Base-by-base conservation (phyloP, 139 green algal species). In the Coccomyxa sp. region DNA sequence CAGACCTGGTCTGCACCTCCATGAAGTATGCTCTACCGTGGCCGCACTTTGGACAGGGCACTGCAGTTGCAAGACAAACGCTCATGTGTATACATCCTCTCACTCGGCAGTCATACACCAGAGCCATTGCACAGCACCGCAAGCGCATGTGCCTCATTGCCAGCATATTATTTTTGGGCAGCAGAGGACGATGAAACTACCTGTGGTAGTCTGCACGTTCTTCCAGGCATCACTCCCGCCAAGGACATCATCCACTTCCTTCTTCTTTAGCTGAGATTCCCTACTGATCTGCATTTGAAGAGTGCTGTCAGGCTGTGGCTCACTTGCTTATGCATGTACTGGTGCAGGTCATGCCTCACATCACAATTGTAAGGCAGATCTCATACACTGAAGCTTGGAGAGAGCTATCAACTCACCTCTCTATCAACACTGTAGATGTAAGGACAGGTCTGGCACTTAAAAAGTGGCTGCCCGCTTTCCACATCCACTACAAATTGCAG, bases 1-100 rank as follows among this genome's bases (percentile, higher is more conserved):
- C 95, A 6, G 93, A 97, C 7, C 95, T 79, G 0, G 86, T 99
- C 78, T 99, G 95, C 33, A 99, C 90, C 84, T 98, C 91, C 84
- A 93, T 93, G 79, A 97, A 99, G 80, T 94, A 97, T 0, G 95
- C 95, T 71, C 95, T 68, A 18, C 88, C 78, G 81, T 97, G 82
- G 2, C 69, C 35, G 83, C 95, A 99, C 41, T 91, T 89, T 29
- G 88, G 86, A 80, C 95, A 99, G 29, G 73, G 85, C 39, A 79
- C 92, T 90, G 83, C 86, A 80, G 24, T 14, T 31, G 33, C 76
- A 58, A 16, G 31, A 24, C 36, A 24, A 74, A 29, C 22, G 16
- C 6, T 39, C 37, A 36, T 7, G 37, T 8, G 39, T 8, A 6
- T 35, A 22, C 12, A 33, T 74, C n/a, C 24, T 10, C 16, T 74